phyloP scores from a whole-genome alignment of 352 stramenopile species.

The Phytophthora capsici region DNA sequence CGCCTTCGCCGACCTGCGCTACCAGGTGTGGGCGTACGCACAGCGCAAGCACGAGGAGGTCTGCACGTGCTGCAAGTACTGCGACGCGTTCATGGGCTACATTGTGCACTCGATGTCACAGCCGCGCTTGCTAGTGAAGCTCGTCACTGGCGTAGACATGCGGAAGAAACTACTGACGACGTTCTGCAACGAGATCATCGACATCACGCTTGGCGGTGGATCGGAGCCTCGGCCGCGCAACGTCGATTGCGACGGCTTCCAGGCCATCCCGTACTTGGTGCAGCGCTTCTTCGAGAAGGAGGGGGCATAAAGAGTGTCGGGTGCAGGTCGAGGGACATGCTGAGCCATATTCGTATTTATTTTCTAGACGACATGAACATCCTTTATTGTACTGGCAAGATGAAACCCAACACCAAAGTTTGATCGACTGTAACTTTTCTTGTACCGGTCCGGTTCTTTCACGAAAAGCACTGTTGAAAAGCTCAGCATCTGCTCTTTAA shows the following conservation, averaged over 20 bases:
- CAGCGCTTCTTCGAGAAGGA: constrained; percentile 48
- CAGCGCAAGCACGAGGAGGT: constrained; percentile 44
- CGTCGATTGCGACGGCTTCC: constrained; percentile 41
- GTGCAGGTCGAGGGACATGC: neutral
- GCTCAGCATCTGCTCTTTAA: too few relatives aligned
- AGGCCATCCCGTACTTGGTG: constrained; percentile 52
- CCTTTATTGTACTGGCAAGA: too few relatives aligned
- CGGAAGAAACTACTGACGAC: constrained; percentile 53
- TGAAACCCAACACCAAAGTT: too few relatives aligned
- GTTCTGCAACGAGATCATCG: constrained; percentile 60
- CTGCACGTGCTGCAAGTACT: constrained; percentile 56
- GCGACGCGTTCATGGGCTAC: constrained; percentile 56
- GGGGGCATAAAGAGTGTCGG: constrained; percentile 6
- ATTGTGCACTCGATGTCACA: constrained; percentile 61
- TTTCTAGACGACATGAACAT: constrained; percentile 15
- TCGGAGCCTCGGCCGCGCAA: constrained; percentile 33
- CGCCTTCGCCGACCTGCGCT: constrained; percentile 58
- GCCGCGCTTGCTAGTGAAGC: constrained; percentile 53
- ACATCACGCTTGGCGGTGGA: constrained; percentile 45
- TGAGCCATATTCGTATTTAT: constrained; percentile 20
- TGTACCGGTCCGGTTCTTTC: too few relatives aligned
- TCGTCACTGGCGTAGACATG: constrained; percentile 41
- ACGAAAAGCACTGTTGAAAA: too few relatives aligned
- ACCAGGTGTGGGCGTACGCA: constrained; percentile 56
- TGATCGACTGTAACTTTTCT: too few relatives aligned